Evolutionary conservation across 2,329 filamentous ascomycete genomes (phyloP), one percentile per base, ranked within the genome.

Genomic region (Stemphylium beticola): DNA sequence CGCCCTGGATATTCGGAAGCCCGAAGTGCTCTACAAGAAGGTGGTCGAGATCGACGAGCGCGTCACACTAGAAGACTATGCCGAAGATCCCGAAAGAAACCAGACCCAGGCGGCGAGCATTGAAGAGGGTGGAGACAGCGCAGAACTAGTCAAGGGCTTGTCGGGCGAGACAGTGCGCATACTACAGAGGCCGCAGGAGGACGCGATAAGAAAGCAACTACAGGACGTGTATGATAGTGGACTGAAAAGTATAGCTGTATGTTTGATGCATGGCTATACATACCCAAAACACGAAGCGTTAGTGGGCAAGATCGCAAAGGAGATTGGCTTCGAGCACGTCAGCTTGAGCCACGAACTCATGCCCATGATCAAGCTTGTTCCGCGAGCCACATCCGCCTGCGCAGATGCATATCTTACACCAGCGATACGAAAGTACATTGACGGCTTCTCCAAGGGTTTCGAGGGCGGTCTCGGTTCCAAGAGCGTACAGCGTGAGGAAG

Each of bases 41-140:
- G 92, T 97, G 0, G 81, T 96, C n/a, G 93, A 97, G 78, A 83
- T 97, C 37, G 89, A 96, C 58, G 93, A 97, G 81, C 82, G 93
- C 33, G 92, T 97, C 3, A 96, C 93, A 0, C 78, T 96, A 10
- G 92, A 97, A 72, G 92, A 96, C 71, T 96, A 96, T 66, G 91
- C 92, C 0, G 93, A 96, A 75, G 91, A 96, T 69, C 93, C 92
- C 0, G 81, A 84, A 65, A 81, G 91, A 49, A 78, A 77, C 20
- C 77, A 83, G 50, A 87, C 86, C 0, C 77, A 86, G 8, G 83
- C 79, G 1, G 78, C 79, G 56, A 79, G 79, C 4, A 81, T 84
- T 20, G 75, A 81, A 11, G 71, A 81, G 44, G 76, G 78, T 9
- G 67, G 73, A 0, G 49, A 67, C 3, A 76, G 81, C 36, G 80